These are phyloP conservation scores for Dendrobium catenatum DNA, from an alignment of 106 monocot genomes.

Conservation along the genomic window DNA sequence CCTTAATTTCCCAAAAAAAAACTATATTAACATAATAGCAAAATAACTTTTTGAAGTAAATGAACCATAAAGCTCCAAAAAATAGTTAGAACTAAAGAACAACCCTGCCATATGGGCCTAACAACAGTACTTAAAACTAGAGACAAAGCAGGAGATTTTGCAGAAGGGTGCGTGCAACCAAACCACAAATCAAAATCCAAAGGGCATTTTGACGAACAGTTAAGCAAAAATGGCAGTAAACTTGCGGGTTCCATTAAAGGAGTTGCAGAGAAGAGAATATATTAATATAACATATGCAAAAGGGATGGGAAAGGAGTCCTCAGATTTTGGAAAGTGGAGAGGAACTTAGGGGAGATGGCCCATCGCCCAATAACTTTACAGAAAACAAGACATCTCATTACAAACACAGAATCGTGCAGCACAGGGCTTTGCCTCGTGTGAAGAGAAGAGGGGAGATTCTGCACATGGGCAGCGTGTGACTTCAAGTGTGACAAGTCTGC, in stretches of 20 bases:
- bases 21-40: no score
- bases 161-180: background rate
- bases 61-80: no score
- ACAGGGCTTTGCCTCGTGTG: conserved; percentile 1
- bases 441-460: background rate
- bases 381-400: conserved; percentile 7
- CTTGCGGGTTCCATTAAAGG: background rate
- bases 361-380: background rate
- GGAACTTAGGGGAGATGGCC: background rate
- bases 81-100: no score
- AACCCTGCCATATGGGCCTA: no score
- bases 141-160: background rate
- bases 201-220: background rate
- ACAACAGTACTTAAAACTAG: background rate
- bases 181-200: background rate
- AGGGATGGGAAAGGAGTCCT: background rate
- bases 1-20: no score
- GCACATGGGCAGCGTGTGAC: background rate
- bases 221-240: background rate
- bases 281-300: background rate
- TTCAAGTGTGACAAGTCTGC: background rate
- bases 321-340: background rate
- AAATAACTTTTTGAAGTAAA: no score
- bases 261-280: background rate
- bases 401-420: background rate